Conservation (phyloP, 352 stramenopile genomes). For the Globisporangium iwayamae region DNA sequence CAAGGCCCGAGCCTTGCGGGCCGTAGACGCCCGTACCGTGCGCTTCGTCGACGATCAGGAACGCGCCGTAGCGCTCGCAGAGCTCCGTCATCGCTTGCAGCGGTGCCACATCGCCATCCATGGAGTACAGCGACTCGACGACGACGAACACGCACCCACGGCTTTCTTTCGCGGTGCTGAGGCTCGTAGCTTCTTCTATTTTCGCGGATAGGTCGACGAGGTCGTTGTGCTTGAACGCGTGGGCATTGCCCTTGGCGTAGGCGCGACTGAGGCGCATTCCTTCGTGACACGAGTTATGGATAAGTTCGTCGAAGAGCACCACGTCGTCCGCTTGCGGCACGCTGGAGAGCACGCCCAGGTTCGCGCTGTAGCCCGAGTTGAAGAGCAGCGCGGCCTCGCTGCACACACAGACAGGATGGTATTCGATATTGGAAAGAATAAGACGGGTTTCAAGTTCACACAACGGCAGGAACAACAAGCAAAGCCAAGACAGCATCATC, state of each 20-base stretch:
- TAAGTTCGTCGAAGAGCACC: conserved; percentile 95
- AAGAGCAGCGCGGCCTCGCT: conserved; percentile 91
- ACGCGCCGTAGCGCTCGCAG: conserved; percentile 74
- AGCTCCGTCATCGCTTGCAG: conserved; percentile 83
- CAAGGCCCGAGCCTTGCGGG: conserved; percentile 64
- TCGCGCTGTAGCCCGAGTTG: conserved; percentile 97
- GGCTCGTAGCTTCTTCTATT: conserved; percentile 31
- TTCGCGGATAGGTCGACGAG: conserved; percentile 65
- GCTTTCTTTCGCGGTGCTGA: background rate
- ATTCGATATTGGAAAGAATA: conserved; percentile 15
- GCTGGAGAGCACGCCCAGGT: conserved; percentile 92
- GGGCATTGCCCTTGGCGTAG: conserved; percentile 36
- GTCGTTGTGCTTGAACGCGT: conserved; percentile 92
- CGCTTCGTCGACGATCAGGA: conserved; percentile 96
- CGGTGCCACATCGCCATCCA: conserved; percentile 96
- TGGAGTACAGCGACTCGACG: conserved; percentile 98
- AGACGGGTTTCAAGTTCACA: background rate
- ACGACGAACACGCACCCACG: conserved; percentile 87
- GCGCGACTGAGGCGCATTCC: conserved; percentile 87
- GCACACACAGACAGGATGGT: conserved; percentile 1
- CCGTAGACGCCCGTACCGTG: conserved; percentile 92
- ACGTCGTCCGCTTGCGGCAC: conserved; percentile 86
- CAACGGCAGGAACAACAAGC: background rate
- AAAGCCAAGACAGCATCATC: background rate
- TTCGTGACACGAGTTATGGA: conserved; percentile 97